Percentiles rank a stretch among this genome's conserved stretches.
phyloP scores from a whole-genome alignment of 2,329 filamentous ascomycete genomes.

The Paecilomyces sp. region DNA sequence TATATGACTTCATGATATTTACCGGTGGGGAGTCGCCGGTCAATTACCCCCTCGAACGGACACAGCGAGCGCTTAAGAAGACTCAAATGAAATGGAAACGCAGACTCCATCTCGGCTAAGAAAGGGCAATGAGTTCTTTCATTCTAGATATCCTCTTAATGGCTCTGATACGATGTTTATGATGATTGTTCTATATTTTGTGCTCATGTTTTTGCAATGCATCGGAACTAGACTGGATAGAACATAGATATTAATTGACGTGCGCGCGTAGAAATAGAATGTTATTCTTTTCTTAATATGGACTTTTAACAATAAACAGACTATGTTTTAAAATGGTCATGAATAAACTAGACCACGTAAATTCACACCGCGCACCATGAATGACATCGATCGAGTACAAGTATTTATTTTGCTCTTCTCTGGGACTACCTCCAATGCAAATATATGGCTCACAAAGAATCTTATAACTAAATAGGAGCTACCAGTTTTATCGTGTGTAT shows the following conservation, averaged over 20 bases:
- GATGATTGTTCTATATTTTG: background rate
- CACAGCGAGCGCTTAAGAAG: conserved; percentile 38
- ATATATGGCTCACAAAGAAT: too few species aligned
- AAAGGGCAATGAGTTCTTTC: background rate
- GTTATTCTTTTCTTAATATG: too few species aligned
- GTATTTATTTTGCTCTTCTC: too few species aligned
- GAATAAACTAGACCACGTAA: too few species aligned
- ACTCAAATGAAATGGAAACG: conserved; percentile 27
- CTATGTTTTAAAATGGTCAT: too few species aligned
- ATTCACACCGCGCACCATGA: too few species aligned
- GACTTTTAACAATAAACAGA: too few species aligned
- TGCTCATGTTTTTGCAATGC: background rate
- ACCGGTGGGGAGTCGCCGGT: conserved; percentile 45
- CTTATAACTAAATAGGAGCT: too few species aligned
- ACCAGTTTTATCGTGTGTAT: too few species aligned
- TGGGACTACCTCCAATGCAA: too few species aligned
- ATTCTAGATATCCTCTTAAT: background rate
- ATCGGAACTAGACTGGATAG: background rate
- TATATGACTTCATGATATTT: conserved; percentile 48
- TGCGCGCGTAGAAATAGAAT: too few species aligned
- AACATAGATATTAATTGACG: background rate
- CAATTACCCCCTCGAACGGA: conserved; percentile 42
- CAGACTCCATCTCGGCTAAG: conserved; percentile 15
- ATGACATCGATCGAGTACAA: too few species aligned
- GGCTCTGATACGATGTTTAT: background rate